Evolutionary conservation across 345 rosid genomes (phyloP).

Genomic region (Firmiana major): DNA sequence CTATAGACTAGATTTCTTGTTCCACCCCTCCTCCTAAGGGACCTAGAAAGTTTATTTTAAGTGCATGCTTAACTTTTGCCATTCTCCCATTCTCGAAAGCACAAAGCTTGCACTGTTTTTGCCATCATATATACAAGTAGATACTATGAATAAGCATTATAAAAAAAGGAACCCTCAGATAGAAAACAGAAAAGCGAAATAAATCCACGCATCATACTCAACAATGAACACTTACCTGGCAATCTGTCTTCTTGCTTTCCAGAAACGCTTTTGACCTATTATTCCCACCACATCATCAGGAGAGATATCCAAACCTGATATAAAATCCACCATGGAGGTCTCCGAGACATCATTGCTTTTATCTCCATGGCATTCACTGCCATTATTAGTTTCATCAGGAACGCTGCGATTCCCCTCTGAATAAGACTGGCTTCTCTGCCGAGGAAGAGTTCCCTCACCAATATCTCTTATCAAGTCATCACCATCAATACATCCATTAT

Average conservation of each 20-base stretch:
- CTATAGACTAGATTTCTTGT: neutral
- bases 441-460: slow-evolving; percentile 29
- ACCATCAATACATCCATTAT: slow-evolving; percentile 10
- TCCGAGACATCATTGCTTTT: slow-evolving; percentile 54
- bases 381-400: slow-evolving; percentile 33
- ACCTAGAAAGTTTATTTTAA: neutral
- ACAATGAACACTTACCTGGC: slow-evolving; percentile 60
- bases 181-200: neutral
- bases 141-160: neutral
- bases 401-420: slow-evolving; percentile 31
- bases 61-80: neutral
- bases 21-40: slow-evolving; percentile 13
- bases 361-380: slow-evolving; percentile 36
- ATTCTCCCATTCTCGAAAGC: neutral
- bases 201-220: neutral
- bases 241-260: slow-evolving; percentile 90
- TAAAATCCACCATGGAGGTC: slow-evolving; percentile 66
- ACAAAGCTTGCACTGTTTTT: neutral
- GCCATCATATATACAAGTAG: neutral
- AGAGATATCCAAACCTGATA: slow-evolving; percentile 49
- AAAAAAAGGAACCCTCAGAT: neutral
- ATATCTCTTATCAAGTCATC: slow-evolving; percentile 24
- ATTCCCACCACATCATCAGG: slow-evolving; percentile 88
- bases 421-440: slow-evolving; percentile 22
- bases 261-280: slow-evolving; percentile 85